Evolutionary conservation across 306 rosid genomes (phyloP).

Genomic region (Quercus suber): DNA sequence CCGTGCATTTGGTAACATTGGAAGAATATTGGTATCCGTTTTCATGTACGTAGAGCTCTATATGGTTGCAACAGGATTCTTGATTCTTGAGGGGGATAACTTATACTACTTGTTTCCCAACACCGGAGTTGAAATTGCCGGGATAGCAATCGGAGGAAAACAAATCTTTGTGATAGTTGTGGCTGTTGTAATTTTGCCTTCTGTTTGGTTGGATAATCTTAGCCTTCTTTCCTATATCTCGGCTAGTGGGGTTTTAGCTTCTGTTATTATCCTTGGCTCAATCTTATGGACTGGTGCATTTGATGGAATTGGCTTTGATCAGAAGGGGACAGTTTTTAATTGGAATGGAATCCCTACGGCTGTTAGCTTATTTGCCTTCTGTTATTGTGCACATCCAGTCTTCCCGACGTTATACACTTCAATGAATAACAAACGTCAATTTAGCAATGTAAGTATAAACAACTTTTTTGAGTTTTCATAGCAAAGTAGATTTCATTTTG

Average conservation of each 20-base stretch:
- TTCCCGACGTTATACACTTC: constrained; percentile 83
- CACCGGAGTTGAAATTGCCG: constrained; percentile 30
- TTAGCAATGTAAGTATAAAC: constrained; percentile 62
- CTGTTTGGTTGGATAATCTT: constrained; percentile 73
- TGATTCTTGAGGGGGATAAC: constrained; percentile 84
- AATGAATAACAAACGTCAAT: constrained; percentile 67
- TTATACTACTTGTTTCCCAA: constrained; percentile 49
- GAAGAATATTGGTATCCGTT: constrained; percentile 50
- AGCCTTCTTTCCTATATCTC: constrained; percentile 74
- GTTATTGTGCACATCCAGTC: constrained; percentile 87
- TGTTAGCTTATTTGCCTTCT: constrained; percentile 72
- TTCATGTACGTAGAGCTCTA: constrained; percentile 66
- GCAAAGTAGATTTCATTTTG: no score
- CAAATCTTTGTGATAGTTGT: constrained; percentile 50
- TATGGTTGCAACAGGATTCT: constrained; percentile 69
- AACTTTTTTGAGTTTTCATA: neutral
- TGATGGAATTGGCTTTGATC: constrained; percentile 59
- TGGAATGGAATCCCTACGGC: constrained; percentile 69
- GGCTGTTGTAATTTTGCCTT: constrained; percentile 58
- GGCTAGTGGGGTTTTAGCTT: constrained; percentile 84
- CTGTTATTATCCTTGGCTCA: constrained; percentile 53
- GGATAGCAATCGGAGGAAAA: constrained; percentile 42
- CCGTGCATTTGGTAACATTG: constrained; percentile 66
- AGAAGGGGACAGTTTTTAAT: constrained; percentile 40
- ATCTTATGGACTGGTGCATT: constrained; percentile 57